These are phyloP conservation scores for Fraxinus paxiana DNA, from an alignment of 305 asterid species.

Conservation along the genomic window DNA sequence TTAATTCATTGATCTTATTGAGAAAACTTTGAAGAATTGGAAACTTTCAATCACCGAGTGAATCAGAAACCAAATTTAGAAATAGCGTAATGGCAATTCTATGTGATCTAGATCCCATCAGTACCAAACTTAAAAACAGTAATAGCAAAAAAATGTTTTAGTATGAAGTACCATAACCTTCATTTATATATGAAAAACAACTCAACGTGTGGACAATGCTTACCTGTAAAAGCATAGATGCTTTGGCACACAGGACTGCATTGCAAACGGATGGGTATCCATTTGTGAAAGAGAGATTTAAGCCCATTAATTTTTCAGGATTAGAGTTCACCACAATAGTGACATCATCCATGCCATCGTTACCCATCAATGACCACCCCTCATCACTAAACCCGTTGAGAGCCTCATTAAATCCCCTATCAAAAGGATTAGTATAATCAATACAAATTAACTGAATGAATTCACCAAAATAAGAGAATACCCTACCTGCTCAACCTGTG, in stretches of 20 bases:
- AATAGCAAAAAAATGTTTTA: not conserved
- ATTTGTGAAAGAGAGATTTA: slow-evolving; percentile 55
- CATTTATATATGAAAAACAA: not conserved
- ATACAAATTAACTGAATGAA: not conserved
- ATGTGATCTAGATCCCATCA: not conserved
- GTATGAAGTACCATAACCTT: not conserved
- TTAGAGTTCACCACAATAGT: slow-evolving; percentile 74
- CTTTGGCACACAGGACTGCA: slow-evolving; percentile 78
- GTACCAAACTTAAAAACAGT: not conserved
- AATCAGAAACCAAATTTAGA: not conserved
- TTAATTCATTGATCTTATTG: not conserved
- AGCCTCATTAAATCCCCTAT: slow-evolving; percentile 90
- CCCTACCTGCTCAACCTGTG: slow-evolving; percentile 75
- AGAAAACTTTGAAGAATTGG: not conserved
- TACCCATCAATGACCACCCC: slow-evolving; percentile 74
- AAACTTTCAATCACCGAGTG: not conserved
- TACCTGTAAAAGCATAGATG: slow-evolving; percentile 91
- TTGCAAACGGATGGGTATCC: slow-evolving; percentile 57
- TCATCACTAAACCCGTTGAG: slow-evolving; percentile 67
- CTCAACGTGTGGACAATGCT: not conserved
- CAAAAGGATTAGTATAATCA: not conserved
- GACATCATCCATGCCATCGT: slow-evolving; percentile 73
- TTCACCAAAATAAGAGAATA: not conserved
- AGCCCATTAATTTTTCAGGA: slow-evolving; percentile 70
- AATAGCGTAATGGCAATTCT: not conserved